Evolutionary conservation across 371 early-diverging fungal species (phyloP), one percentile per base, ranked within the genome.

Genomic region (Mucor racemosus): DNA sequence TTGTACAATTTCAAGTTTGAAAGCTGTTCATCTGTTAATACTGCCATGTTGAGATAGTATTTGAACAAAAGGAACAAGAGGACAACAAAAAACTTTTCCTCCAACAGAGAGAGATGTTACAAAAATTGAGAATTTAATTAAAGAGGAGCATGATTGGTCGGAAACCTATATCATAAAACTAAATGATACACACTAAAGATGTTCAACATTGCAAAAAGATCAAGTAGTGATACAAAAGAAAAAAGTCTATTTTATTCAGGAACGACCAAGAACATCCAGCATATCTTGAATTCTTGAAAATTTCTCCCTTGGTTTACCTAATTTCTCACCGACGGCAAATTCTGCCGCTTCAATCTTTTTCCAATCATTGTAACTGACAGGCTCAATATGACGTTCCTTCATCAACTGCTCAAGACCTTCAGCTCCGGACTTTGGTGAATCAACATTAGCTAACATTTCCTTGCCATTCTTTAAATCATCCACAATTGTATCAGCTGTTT

Each of bases 261-360:
- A 50, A 50, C 26, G 50, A 13, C 50, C 39, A 33, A 79, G 72
- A 9, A 80, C 73, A 58, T 71, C 73, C 60, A 95, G 78, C 92
- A 95, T 94, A 59, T 92, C 85, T 44, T 84, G 78, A 5, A 92
- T 74, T 1, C 65, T 71, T 5, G 82, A 75, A 8, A 94, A 79
- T 76, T 97, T 96, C 66, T 95, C 97, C 34, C 95, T 82, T 11
- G 91, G 90, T 68, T 96, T 96, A 40, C 94, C 93, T 5, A 66
- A 13, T 34, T 65, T 67, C 35, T 58, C 71, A 0, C 97, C 98
- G 4, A 68, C 65, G 34, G 84, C 82, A 67, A 85, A 70, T 75
- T 98, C 98, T 38, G 82, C 79, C 7, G 79, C 85, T 66, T 97
- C 96, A 41, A 98, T 84, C 60, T 75, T 81, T 64, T 91, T 90